Percentiles rank a stretch among this genome's conserved stretches.
Conservation (phyloP, 2,329 filamentous ascomycete genomes). For the Microdochium nivale region DNA sequence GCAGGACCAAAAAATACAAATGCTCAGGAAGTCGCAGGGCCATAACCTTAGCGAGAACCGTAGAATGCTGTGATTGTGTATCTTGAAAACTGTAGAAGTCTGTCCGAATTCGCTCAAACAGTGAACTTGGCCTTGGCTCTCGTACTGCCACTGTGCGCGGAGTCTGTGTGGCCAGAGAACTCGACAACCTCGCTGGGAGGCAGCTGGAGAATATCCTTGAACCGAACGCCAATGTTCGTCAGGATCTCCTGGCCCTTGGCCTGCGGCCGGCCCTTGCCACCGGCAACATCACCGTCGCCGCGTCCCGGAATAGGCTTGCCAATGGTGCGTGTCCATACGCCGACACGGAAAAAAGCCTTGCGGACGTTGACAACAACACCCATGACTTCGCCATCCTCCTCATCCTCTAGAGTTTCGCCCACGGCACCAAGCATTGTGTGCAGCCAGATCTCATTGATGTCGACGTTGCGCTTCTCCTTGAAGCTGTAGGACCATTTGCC, state of each 20-base stretch:
- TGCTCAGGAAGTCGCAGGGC: background rate
- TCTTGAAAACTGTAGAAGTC: background rate
- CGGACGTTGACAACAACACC: slow-evolving; percentile 98
- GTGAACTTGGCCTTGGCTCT: slow-evolving; percentile 91
- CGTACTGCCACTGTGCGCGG: slow-evolving; percentile 85
- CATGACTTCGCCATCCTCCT: slow-evolving; percentile 96
- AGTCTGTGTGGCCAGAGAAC: slow-evolving; percentile 95
- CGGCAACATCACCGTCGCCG: slow-evolving; percentile 62
- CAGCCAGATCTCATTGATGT: slow-evolving; percentile 93
- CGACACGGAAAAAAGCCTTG: slow-evolving; percentile 96
- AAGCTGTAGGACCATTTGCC: slow-evolving; percentile 99
- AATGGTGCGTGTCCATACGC: slow-evolving; percentile 92
- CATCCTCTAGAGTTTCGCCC: slow-evolving; percentile 92
- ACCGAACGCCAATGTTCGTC: slow-evolving; percentile 73
- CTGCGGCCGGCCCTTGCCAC: slow-evolving; percentile 65
- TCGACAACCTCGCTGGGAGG: slow-evolving; percentile 72
- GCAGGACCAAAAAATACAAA: too few species aligned
- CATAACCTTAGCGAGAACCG: background rate
- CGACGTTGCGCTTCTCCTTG: slow-evolving; percentile 87
- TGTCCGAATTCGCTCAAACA: slow-evolving; percentile 44
- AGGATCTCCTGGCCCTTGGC: slow-evolving; percentile 85
- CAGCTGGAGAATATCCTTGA: slow-evolving; percentile 87
- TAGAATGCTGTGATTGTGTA: background rate
- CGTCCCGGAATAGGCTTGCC: slow-evolving; percentile 75
- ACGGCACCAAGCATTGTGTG: slow-evolving; percentile 95